Base-by-base conservation (phyloP, 176 grass and related monocot species). In the Eleusine coracana region DNA sequence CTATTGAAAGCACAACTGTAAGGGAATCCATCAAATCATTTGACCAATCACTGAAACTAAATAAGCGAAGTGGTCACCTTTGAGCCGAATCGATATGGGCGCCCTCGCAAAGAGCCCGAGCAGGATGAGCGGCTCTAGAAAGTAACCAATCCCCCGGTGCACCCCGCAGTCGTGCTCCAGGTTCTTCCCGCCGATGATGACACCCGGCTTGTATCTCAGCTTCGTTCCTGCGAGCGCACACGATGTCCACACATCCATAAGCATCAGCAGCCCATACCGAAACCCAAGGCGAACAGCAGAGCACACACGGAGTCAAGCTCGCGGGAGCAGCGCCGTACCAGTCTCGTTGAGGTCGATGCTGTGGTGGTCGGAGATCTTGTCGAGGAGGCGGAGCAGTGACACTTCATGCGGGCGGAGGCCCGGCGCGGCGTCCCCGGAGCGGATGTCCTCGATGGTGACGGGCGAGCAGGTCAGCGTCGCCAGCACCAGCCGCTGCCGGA, bases 401-500 rank as follows among this genome's bases (percentile, higher is more conserved):
- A 93, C 76, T 85, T 98, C 92, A 73, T 93, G 76, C 31, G 91
- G 64, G 42, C 89, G 80, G 41, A 96, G 96, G 10, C 96, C 96
- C 6, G 93, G 93, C 4, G 85, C 75, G 13, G 87, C 78, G 58
- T 90, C 91, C 55, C 79, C 87, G 36, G 93, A 82, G 64, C 89
- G 96, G 70, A 96, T 93, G 65, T 96, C 93, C 6, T 86, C 91
- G 62, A 98, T 82, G 63, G 89, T 85, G 74, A 99, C 63, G 15
- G 89, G 68, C 11, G 89, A 92, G 44, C 76, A 81, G 25, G 91
- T 82, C 28, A 99, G 91, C 66, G 91, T 93, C 50, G 96, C 80
- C 36, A 99, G 89, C 56, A 93, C 84, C 76, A 99, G 44, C 61
- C 96, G 85, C 93, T 99, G 90, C 75, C 96, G 87, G 52, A 99